Evolutionary conservation across 1,284 basidiomycete species (phyloP), one percentile per base, ranked within the genome.

Genomic region (Puccinia hordei): DNA sequence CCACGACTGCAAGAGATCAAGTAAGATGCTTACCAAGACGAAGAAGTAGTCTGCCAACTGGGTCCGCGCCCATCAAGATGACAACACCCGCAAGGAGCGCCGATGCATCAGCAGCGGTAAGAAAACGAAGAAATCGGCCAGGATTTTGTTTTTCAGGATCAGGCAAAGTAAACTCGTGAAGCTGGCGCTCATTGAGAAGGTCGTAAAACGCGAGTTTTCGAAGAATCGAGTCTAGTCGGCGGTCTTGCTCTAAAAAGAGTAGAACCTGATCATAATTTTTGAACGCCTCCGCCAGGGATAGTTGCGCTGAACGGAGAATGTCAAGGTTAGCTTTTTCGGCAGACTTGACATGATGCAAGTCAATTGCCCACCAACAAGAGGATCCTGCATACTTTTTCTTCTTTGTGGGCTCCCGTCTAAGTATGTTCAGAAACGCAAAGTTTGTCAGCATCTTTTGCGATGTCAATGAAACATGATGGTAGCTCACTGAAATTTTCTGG

Each of bases 51-150:
- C 57, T 74, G 53, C 72, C 72, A 6, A 41, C 44, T 9, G 72
- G 55, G 41, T 74, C 72, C 33, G 72, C 38, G 55, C 72, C 72
- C 38, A 74, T 61, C 38, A 74, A 59, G 49, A 41, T 61, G 24
- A 74, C 41, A 41, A 74, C 72, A 15, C 51, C 72, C 35, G 72
- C 72, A 44, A 74, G 72, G 15, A 74, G 72, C 5, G 72, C 35
- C 8, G 72, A 63, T 5, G 72, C 55, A 49, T 74, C 55, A 74
- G 55, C 53, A 61, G 55, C 72, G 30, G 38, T 53, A 44, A 74
- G 72, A 49, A 74, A 74, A 12, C 57, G 53, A 44, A 74, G 57
- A 55, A 74, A 74, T 61, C 72, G 72, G 6, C 38, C 53, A 74
- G 72, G 55, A 61, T 74, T 59, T 74, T 30, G 35, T 63, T 63